These are phyloP conservation scores for Xylaria sp. DNA, from an alignment of 495 filamentous ascomycete species.

Conservation along the genomic window DNA sequence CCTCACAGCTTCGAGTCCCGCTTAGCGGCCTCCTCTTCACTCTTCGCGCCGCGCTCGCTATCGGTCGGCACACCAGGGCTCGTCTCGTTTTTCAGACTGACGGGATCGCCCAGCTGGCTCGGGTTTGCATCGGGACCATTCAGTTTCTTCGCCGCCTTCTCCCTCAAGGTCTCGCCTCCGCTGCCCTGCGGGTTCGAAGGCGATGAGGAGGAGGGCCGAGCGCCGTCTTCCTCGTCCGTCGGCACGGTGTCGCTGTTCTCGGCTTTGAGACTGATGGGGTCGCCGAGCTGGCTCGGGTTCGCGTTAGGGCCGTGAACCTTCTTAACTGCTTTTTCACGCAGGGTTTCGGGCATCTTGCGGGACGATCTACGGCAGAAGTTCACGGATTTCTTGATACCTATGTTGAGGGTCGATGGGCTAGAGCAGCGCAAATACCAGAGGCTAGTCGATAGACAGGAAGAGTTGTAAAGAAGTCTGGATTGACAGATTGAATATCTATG, in stretches of 20 bases:
- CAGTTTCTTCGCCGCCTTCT: conserved; percentile 46
- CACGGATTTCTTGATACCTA: not conserved
- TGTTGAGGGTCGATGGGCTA: not conserved
- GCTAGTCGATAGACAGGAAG: not conserved
- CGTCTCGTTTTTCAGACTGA: conserved; percentile 52
- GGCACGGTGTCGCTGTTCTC: conserved; percentile 43
- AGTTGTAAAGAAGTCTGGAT: not conserved
- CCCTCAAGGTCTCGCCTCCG: conserved; percentile 33
- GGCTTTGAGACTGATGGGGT: conserved; percentile 52
- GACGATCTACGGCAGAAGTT: not conserved
- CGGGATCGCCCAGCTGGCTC: conserved; percentile 50
- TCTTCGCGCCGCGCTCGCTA: conserved; percentile 28
- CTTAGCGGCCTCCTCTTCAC: conserved; percentile 13
- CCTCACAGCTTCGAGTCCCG: conserved; percentile 36
- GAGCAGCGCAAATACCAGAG: not conserved
- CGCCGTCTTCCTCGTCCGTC: conserved; percentile 33
- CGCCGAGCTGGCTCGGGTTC: conserved; percentile 53
- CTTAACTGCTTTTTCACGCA: conserved; percentile 46
- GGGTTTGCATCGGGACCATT: conserved; percentile 48
- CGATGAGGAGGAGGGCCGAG: not conserved
- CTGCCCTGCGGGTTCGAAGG: not conserved
- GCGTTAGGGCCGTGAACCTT: conserved; percentile 45
- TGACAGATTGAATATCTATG: not conserved
- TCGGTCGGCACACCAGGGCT: conserved; percentile 29
- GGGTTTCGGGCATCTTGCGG: conserved; percentile 37